A percentile compares a stretch with the other conserved stretches of the same genome.
phyloP scores from a whole-genome alignment of 805 yeast species.

The Lipomyces mesembrius region DNA sequence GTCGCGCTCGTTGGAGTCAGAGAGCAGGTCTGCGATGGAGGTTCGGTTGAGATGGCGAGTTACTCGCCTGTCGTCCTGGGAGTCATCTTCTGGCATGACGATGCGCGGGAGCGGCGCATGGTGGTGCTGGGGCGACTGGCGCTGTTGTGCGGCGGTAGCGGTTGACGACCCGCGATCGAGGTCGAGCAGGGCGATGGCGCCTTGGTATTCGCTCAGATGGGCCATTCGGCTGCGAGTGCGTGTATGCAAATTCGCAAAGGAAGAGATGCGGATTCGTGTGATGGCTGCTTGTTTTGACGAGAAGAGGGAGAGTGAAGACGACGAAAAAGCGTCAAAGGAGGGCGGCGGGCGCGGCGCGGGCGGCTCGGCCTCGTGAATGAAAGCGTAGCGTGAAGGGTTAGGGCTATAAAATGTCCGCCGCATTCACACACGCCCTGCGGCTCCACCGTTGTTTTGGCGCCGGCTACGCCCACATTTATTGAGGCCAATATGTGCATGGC shows the following conservation, averaged over 20 bases:
- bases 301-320: not conserved
- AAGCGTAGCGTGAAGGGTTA: slow-evolving; percentile 3
- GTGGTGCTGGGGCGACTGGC: slow-evolving; percentile 20
- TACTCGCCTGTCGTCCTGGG: slow-evolving; percentile 19
- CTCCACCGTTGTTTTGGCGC: not conserved
- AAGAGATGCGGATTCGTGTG: not conserved
- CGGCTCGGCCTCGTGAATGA: slow-evolving; percentile 13
- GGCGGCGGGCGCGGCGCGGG: slow-evolving; percentile 13
- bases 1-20: slow-evolving; percentile 24
- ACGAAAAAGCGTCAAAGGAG: slow-evolving; percentile 1
- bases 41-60: slow-evolving; percentile 28
- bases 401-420: not conserved
- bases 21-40: slow-evolving; percentile 35
- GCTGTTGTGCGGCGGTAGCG: slow-evolving; percentile 13
- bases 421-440: slow-evolving; percentile 9
- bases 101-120: slow-evolving; percentile 35
- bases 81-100: slow-evolving; percentile 27
- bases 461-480: not conserved
- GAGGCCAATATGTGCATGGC: too few relatives aligned
- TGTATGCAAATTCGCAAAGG: not conserved
- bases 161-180: slow-evolving; percentile 31
- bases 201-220: slow-evolving; percentile 38
- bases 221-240: slow-evolving; percentile 19
- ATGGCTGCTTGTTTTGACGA: not conserved
- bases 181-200: slow-evolving; percentile 40